phyloP scores from a whole-genome alignment of 139 green algal species.

The Limnomonas spitsbergensis region DNA sequence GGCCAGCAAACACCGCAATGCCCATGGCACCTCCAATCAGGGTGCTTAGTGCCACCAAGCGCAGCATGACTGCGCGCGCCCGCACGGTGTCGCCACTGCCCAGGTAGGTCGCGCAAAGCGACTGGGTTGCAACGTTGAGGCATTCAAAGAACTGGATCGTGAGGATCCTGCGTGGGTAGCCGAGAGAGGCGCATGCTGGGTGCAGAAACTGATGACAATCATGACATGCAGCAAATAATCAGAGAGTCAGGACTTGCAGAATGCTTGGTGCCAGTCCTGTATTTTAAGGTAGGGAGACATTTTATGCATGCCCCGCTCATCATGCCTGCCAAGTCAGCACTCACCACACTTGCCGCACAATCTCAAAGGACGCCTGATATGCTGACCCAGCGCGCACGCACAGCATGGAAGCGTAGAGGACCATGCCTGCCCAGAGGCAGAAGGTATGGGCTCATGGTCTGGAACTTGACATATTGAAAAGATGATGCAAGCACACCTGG shows the following conservation, averaged over 20 bases:
- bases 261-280: not conserved
- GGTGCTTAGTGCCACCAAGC: constrained; percentile 32
- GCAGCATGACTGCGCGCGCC: constrained; percentile 36
- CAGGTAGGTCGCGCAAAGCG: constrained; percentile 53
- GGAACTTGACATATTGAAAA: not conserved
- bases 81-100: constrained; percentile 12
- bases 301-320: too few relatives aligned
- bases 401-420: constrained; percentile 46
- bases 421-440: constrained; percentile 37
- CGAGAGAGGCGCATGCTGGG: not conserved
- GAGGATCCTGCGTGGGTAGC: constrained; percentile 30
- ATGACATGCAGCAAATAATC: not conserved
- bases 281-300: too few relatives aligned
- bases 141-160: constrained; percentile 63
- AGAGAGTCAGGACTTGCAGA: not conserved
- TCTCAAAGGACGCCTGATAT: constrained; percentile 53
- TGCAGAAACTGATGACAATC: not conserved
- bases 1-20: constrained; percentile 22
- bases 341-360: constrained; percentile 45
- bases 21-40: constrained; percentile 21
- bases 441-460: not conserved
- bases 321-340: too few relatives aligned
- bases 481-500: too few relatives aligned
- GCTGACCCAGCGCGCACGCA: constrained; percentile 41
- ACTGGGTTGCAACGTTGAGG: constrained; percentile 63